A percentile compares a stretch with the other conserved stretches of the same genome.
Conservation (phyloP, 164 flowering plant genomes). For the Nymphaea thermarum region DNA sequence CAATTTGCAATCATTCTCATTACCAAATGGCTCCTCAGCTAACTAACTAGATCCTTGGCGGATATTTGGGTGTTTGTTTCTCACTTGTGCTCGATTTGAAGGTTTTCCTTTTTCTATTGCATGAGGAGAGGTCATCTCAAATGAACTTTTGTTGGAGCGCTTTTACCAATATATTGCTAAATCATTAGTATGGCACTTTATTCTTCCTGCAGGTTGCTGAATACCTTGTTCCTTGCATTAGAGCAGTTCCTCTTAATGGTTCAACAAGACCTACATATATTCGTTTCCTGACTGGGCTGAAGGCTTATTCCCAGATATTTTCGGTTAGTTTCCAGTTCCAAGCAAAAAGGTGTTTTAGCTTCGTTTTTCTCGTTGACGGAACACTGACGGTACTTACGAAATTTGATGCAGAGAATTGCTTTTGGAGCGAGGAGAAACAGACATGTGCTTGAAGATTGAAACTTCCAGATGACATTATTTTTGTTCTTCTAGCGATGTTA, state of each 20-base stretch:
- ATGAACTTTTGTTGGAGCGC: too few relatives aligned
- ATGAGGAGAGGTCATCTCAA: too few relatives aligned
- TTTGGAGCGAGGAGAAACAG: conserved; percentile 89
- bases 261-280: conserved; percentile 68
- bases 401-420: conserved; percentile 50
- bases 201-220: conserved; percentile 52
- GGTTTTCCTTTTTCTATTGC: too few relatives aligned
- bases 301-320: conserved; percentile 91
- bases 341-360: too few relatives aligned
- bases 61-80: too few relatives aligned
- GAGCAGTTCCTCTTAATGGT: conserved; percentile 47
- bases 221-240: conserved; percentile 61
- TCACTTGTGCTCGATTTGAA: too few relatives aligned
- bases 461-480: neutral
- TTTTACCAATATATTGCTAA: too few relatives aligned
- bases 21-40: too few relatives aligned
- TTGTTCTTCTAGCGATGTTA: neutral
- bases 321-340: conserved; percentile 38
- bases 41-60: too few relatives aligned
- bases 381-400: neutral
- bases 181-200: neutral
- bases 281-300: conserved; percentile 85
- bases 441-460: conserved; percentile 61
- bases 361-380: neutral
- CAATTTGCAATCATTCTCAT: too few relatives aligned